Evolutionary conservation across 805 yeast species (phyloP), one percentile per base, ranked within the genome.

Genomic region (Pichia manshurica): DNA sequence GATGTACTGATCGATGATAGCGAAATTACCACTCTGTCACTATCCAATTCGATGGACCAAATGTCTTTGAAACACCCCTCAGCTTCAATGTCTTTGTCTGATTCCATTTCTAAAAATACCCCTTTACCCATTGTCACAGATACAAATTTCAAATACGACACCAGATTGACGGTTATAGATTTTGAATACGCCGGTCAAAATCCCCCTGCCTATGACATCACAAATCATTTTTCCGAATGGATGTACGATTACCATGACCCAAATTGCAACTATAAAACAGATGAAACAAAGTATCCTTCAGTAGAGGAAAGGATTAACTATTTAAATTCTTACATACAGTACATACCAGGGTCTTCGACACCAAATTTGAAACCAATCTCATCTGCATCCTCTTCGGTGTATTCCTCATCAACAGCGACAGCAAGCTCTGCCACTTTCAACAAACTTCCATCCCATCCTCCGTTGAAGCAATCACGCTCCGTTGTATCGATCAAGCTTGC

Each of bases 171-270:
- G 10, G 99, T 93, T 10, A 93, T 93, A 59, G 99, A 93, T 64
- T 93, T 93, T 64, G 99, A 93, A 67, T 93, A 91, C 64, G 81
- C 96, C 0, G 97, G 96, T 1, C 81, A 95, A 10, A 93, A 90
- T 60, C 72, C 82, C 39, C 88, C 96, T 1, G 96, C 95, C 2
- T 87, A 74, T 62, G 99, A 93, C 63, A 78, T 93, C 47, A 90
- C 90, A 13, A 90, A 93, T 64, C 99, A 93, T 68, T 86, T 93
- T 56, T 77, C 86, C 54, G 99, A 91, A 69, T 91, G 99, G 99
- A 93, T 90, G 97, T 77, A 87, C 42, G 88, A 93, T 68, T 93
- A 91, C 62, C 87, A 84, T 59, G 78, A 80, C 55, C 77, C 81
- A 1, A 69, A 72, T 17, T 66, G 72, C 15, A 63, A 72, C 33